Conservation (phyloP, 2,329 filamentous ascomycete genomes). For the Chaetomiaceae sp. region DNA sequence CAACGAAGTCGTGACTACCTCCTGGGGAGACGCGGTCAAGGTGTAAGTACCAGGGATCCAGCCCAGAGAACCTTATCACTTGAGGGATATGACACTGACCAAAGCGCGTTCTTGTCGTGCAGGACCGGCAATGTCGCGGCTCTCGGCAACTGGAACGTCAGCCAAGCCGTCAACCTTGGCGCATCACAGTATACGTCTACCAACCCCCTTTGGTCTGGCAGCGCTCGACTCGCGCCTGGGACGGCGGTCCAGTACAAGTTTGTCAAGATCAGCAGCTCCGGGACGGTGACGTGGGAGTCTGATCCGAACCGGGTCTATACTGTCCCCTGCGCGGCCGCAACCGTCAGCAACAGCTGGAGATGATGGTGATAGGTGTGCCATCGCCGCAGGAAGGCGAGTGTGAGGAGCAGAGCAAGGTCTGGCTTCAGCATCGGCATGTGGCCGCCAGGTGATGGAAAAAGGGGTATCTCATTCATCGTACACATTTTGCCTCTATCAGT, state of each 20-base stretch:
- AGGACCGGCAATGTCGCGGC: constrained; percentile 25
- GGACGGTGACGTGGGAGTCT: constrained; percentile 50
- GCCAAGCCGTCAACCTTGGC: constrained; percentile 42
- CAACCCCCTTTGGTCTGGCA: constrained; percentile 48
- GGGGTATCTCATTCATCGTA: no score
- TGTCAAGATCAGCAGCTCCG: constrained; percentile 44
- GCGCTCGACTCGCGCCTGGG: constrained; percentile 44
- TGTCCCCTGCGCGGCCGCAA: constrained; percentile 27
- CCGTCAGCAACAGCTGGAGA: constrained; percentile 26
- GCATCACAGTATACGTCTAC: constrained; percentile 45
- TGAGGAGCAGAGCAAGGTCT: neutral
- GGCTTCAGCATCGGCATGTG: no score
- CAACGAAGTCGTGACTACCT: constrained; percentile 26
- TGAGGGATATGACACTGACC: no score
- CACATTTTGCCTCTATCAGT: no score
- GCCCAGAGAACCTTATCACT: no score
- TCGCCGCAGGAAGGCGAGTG: no score
- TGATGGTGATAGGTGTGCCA: neutral
- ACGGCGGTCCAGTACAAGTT: constrained; percentile 51
- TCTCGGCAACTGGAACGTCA: constrained; percentile 49
- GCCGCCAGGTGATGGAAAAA: no score
- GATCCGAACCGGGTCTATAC: constrained; percentile 36
- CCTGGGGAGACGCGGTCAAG: constrained; percentile 26
- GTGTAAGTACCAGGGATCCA: constrained; percentile 19
- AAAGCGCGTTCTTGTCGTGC: no score